phyloP scores from a whole-genome alignment of 2,329 filamentous ascomycete genomes.

The Gnomoniopsis smithogilvyi region DNA sequence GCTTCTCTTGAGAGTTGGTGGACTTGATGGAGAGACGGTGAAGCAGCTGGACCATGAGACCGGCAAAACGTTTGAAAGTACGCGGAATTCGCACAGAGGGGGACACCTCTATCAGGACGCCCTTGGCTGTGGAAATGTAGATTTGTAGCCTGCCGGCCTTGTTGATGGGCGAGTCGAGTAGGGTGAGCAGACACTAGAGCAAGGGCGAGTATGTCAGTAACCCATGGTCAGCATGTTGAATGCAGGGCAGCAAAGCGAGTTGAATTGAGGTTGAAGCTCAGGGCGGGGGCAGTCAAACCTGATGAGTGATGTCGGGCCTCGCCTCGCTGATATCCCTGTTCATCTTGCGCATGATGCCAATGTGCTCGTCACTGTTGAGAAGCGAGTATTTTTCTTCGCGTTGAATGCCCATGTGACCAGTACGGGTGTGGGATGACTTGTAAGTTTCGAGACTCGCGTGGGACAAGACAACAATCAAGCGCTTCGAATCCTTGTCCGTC shows the following conservation, averaged over 20 bases:
- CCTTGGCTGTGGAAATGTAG: constrained; percentile 97
- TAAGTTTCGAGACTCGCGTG: constrained; percentile 98
- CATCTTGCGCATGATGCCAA: constrained; percentile 99
- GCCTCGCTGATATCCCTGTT: constrained; percentile 98
- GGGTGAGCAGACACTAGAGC: constrained; percentile 84
- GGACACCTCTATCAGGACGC: constrained; percentile 95
- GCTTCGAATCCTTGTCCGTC: constrained; percentile 84
- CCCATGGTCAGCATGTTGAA: constrained; percentile 39
- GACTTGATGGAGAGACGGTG: constrained; percentile 95
- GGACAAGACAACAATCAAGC: constrained; percentile 92
- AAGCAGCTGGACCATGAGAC: constrained; percentile 96
- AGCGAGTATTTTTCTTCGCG: constrained; percentile 95
- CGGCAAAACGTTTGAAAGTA: constrained; percentile 98
- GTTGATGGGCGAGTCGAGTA: constrained; percentile 97
- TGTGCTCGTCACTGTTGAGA: constrained; percentile 98
- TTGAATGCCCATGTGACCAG: constrained; percentile 58
- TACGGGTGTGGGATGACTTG: constrained; percentile 77
- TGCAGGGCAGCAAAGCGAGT: constrained; percentile 28
- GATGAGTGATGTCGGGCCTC: constrained; percentile 95
- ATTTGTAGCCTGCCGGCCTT: constrained; percentile 97
- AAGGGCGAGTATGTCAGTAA: constrained; percentile 26
- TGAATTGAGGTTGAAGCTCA: constrained; percentile 7
- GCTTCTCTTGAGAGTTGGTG: constrained; percentile 95
- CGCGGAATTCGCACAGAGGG: constrained; percentile 96
- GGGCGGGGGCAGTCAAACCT: constrained; percentile 54